Conservation (phyloP, 73 alveolate species). For the Blepharisma stoltei region DNA sequence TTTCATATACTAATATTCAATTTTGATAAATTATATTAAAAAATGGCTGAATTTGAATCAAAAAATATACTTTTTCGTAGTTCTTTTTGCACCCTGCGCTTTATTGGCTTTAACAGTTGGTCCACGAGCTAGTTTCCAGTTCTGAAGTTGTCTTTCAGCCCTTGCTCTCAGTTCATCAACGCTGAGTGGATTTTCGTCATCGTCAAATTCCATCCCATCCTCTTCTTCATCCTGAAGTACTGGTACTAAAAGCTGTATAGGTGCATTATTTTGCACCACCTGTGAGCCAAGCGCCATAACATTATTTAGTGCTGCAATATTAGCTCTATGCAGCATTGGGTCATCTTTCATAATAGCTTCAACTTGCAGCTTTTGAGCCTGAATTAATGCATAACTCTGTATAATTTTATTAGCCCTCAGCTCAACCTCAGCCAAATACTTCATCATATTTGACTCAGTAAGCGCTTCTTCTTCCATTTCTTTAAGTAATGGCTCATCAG, state of each 20-base stretch:
- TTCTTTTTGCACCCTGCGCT: no score
- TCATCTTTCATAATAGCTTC: constrained; percentile 25
- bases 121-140: not conserved
- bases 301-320: constrained; percentile 18
- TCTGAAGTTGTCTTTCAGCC: constrained; percentile 7
- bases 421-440: constrained; percentile 65
- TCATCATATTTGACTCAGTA: constrained; percentile 62
- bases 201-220: not conserved
- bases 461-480: constrained; percentile 52
- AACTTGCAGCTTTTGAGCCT: constrained; percentile 19
- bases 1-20: no score
- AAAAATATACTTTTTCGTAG: no score
- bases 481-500: constrained; percentile 44
- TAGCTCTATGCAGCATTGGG: constrained; percentile 9
- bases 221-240: not conserved
- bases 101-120: not conserved
- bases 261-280: not conserved
- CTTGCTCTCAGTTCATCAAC: not conserved
- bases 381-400: constrained; percentile 14
- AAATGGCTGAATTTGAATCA: no score
- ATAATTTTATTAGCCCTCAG: constrained; percentile 54
- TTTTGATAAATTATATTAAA: no score
- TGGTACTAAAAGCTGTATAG: not conserved
- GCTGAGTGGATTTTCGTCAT: not conserved
- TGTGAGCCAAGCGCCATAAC: constrained; percentile 18